These are phyloP conservation scores for Voacanga thouarsii DNA, from an alignment of 257 asterid species.

Conservation along the genomic window DNA sequence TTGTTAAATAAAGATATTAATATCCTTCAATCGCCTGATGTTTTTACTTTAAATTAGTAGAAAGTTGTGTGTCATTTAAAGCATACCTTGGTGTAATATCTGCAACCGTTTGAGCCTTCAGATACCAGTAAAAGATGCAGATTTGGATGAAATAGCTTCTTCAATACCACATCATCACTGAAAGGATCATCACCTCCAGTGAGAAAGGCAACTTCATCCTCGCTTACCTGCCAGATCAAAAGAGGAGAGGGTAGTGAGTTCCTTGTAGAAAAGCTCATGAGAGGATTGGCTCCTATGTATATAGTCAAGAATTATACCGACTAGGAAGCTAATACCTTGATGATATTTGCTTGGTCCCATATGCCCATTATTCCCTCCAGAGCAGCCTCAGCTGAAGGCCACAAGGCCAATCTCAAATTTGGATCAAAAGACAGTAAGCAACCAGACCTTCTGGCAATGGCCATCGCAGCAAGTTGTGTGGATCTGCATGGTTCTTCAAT, in stretches of 20 bases:
- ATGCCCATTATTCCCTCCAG: slow-evolving; percentile 65
- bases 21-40: not conserved
- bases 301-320: not conserved
- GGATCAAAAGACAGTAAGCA: slow-evolving; percentile 88
- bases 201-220: slow-evolving; percentile 78
- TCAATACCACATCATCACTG: slow-evolving; percentile 67
- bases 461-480: slow-evolving; percentile 76
- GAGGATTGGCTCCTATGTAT: not conserved
- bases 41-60: not conserved
- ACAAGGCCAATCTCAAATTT: slow-evolving; percentile 77
- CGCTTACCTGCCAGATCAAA: slow-evolving; percentile 64
- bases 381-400: slow-evolving; percentile 95
- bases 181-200: slow-evolving; percentile 64
- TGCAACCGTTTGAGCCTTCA: slow-evolving; percentile 83
- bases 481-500: slow-evolving; percentile 89
- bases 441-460: slow-evolving; percentile 71
- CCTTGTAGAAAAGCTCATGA: not conserved
- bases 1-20: not conserved
- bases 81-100: slow-evolving; percentile 83
- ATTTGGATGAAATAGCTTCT: slow-evolving; percentile 77
- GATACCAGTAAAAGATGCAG: slow-evolving; percentile 69
- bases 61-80: not conserved
- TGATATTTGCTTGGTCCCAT: slow-evolving; percentile 83
- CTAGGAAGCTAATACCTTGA: slow-evolving; percentile 52
- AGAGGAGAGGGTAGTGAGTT: not conserved